Base-by-base conservation (phyloP, 2,329 filamentous ascomycete genomes). In the Helicocarpus griseus region DNA sequence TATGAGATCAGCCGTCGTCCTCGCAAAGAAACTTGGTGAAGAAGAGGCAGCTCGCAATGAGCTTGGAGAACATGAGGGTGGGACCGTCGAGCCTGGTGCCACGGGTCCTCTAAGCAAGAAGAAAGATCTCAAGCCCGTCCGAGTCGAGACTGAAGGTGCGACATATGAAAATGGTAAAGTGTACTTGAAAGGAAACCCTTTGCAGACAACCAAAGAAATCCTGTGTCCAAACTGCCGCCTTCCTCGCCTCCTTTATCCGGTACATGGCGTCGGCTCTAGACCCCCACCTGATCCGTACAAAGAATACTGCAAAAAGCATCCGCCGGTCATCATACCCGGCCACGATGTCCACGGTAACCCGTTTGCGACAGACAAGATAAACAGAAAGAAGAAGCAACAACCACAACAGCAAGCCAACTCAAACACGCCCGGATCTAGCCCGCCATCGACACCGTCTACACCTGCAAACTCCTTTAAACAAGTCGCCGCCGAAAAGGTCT, bases 311-410 rank as follows among this genome's bases (percentile, higher is more conserved):
- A 76, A 77, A 60, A 74, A 77, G 46, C 77, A 78, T 53, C 80
- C 80, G 4, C 77, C 79, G 70, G 76, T 80, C 43, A 74, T 73
- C 52, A 67, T 75, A 54, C 72, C 76, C 13, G 79, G 79, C 35
- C 77, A 81, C 61, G 80, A 83, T 59, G 79, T 83, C 49, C 81
- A 83, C 61, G 80, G 79, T 55, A 81, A 71, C 50, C 64, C 65
- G 17, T 72, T 71, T 51, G 67, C 69, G 5, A 69, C 61, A 0
- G 43, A 64, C 9, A 74, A 68, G 52, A 58, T 72, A 8, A 79
- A 73, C 51, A 77, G 77, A 1, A 77, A 70, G 60, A 68, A 67
- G 29, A 60, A 66, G 21, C 73, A 72, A 40, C 64, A 67, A 38
- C 56, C 57, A 51, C 62, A 51, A 53, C 60, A 51, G 22, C 59